Conservation (phyloP, 1,139 yeast genomes). For the Candida albicans region DNA sequence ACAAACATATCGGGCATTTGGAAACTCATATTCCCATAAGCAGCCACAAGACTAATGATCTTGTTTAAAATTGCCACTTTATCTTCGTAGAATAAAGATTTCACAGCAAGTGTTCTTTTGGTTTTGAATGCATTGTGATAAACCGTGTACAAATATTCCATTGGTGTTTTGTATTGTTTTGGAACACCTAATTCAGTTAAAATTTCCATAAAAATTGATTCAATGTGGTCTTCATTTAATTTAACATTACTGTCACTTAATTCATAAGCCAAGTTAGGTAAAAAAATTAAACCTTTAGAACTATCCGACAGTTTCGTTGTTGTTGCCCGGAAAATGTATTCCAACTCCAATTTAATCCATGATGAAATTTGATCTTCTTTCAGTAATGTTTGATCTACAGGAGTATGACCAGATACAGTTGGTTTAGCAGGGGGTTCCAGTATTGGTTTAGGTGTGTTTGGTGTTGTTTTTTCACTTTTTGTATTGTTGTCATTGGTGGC, state of each 20-base stretch:
- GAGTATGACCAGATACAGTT: slow-evolving; percentile 3
- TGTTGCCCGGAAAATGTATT: slow-evolving; percentile 42
- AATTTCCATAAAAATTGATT: slow-evolving; percentile 54
- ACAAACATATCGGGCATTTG: slow-evolving; percentile 69
- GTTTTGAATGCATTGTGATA: slow-evolving; percentile 41
- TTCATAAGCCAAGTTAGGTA: slow-evolving; percentile 42
- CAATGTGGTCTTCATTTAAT: slow-evolving; percentile 34
- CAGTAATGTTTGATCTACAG: slow-evolving; percentile 6
- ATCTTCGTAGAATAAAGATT: slow-evolving; percentile 35
- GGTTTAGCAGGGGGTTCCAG: slow-evolving; percentile 5
- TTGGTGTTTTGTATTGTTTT: slow-evolving; percentile 32
- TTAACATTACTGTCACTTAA: slow-evolving; percentile 23
- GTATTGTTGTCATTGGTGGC: background rate
- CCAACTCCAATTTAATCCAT: slow-evolving; percentile 35
- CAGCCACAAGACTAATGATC: slow-evolving; percentile 53
- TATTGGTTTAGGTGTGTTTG: slow-evolving; percentile 4
- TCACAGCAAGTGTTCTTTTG: slow-evolving; percentile 43
- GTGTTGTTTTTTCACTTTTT: background rate
- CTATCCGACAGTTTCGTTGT: slow-evolving; percentile 21
- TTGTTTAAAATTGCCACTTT: slow-evolving; percentile 48
- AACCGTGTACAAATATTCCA: slow-evolving; percentile 46
- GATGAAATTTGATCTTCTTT: slow-evolving; percentile 23
- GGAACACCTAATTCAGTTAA: slow-evolving; percentile 52
- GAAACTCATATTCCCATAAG: slow-evolving; percentile 69
- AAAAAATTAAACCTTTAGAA: slow-evolving; percentile 21